Percentiles rank a stretch among this genome's conserved stretches.
Evolutionary conservation across 352 stramenopile species (phyloP).

Genomic region (Phytopythium montanum): DNA sequence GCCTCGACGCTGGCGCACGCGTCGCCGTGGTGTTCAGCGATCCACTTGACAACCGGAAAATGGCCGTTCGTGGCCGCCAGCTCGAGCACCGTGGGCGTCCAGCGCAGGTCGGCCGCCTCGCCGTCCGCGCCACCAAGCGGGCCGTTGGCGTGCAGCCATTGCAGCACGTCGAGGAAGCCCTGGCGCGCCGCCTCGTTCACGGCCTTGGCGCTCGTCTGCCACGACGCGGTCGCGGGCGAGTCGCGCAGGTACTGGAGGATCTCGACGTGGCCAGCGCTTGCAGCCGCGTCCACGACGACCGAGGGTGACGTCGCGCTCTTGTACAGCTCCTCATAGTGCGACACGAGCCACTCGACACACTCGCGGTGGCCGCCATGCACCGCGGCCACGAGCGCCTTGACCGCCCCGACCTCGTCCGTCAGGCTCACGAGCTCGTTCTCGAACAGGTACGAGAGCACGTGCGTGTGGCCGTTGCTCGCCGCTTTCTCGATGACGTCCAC

Average conservation of each 20-base stretch:
- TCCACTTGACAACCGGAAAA: slow-evolving; percentile 52
- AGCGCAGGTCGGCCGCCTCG: slow-evolving; percentile 19
- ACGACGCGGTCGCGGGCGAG: slow-evolving; percentile 28
- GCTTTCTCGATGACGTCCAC: slow-evolving; percentile 59
- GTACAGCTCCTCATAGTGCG: slow-evolving; percentile 40
- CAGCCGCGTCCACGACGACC: slow-evolving; percentile 49
- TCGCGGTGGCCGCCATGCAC: slow-evolving; percentile 44
- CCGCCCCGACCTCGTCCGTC: slow-evolving; percentile 35
- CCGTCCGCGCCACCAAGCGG: slow-evolving; percentile 12
- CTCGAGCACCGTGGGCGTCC: slow-evolving; percentile 54
- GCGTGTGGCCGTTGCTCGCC: slow-evolving; percentile 56
- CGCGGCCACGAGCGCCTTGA: slow-evolving; percentile 53
- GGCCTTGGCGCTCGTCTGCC: slow-evolving; percentile 51
- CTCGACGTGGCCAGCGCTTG: slow-evolving; percentile 42
- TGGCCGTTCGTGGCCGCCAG: slow-evolving; percentile 62
- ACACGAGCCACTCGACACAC: slow-evolving; percentile 58
- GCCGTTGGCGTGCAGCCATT: slow-evolving; percentile 37
- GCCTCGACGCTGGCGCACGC: slow-evolving; percentile 47
- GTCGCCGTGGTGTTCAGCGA: slow-evolving; percentile 44
- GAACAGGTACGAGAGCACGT: slow-evolving; percentile 51
- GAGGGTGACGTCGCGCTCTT: slow-evolving; percentile 23
- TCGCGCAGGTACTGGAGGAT: slow-evolving; percentile 52
- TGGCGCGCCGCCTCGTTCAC: slow-evolving; percentile 53
- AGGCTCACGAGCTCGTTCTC: slow-evolving; percentile 50
- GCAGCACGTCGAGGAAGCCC: slow-evolving; percentile 43